phyloP scores from a whole-genome alignment of 768 basidiomycete genomes.

The Agaricus subrufescens region DNA sequence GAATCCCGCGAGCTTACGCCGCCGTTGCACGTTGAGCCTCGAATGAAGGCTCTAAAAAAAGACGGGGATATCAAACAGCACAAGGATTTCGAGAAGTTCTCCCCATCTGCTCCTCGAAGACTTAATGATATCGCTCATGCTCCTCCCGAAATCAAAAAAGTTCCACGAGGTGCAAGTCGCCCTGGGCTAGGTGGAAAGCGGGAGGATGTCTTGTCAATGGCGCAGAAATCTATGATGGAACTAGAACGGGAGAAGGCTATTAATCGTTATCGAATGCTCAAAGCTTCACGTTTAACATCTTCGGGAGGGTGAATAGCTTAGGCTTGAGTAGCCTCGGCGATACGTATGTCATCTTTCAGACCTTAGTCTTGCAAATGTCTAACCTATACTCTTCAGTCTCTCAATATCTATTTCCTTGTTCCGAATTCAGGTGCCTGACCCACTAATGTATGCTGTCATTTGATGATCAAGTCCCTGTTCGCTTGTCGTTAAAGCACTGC shows the following conservation, averaged over 20 bases:
- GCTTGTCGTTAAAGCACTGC: too few species aligned
- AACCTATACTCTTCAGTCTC: too few species aligned
- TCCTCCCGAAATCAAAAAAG: constrained; percentile 56
- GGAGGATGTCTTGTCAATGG: constrained; percentile 60
- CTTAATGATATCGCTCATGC: constrained; percentile 70
- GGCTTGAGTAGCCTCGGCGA: neutral
- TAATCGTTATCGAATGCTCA: constrained; percentile 62
- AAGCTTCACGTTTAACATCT: constrained; percentile 36
- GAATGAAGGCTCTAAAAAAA: constrained; percentile 12
- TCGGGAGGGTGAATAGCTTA: neutral
- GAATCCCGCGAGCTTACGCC: constrained; percentile 13
- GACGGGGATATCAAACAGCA: constrained; percentile 23
- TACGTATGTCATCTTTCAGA: neutral
- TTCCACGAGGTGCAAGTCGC: constrained; percentile 37
- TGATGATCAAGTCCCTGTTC: too few species aligned
- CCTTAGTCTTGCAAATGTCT: too few species aligned
- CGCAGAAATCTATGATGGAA: constrained; percentile 75
- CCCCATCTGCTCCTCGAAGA: constrained; percentile 55
- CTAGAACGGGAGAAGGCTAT: constrained; percentile 69
- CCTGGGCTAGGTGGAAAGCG: constrained; percentile 21
- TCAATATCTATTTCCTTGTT: too few species aligned
- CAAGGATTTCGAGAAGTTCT: constrained; percentile 46
- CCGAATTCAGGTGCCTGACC: too few species aligned
- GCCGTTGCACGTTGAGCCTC: constrained; percentile 4
- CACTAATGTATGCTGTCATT: too few species aligned